Evolutionary conservation across 225 moss, liverwort and hornwort species (phyloP).

Genomic region (Physcomitrellopsis africana): DNA sequence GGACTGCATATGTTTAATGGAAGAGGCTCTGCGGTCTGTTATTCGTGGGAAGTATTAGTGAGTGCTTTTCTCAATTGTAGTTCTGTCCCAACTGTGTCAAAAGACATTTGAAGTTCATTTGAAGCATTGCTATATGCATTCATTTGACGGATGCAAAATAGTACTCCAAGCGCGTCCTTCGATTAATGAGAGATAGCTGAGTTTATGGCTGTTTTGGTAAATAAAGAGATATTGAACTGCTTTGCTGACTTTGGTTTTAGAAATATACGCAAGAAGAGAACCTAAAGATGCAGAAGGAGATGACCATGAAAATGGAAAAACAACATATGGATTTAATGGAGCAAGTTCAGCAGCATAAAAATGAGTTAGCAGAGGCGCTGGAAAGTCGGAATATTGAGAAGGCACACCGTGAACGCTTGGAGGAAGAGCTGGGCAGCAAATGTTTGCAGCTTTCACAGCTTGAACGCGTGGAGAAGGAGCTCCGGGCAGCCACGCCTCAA

Average conservation of each 20-base stretch:
- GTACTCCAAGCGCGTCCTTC: background rate
- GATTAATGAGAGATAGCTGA: background rate
- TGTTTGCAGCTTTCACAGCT: slow-evolving; percentile 25
- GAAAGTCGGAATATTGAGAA: slow-evolving; percentile 38
- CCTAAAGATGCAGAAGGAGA: slow-evolving; percentile 47
- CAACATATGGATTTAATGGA: slow-evolving; percentile 45
- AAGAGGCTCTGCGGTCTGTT: background rate
- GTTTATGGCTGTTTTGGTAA: background rate
- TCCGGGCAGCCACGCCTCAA: slow-evolving; percentile 39
- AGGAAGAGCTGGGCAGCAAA: slow-evolving; percentile 48
- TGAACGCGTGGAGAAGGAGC: slow-evolving; percentile 47
- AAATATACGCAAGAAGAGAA: slow-evolving; percentile 52
- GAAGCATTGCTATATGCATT: no score
- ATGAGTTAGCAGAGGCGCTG: slow-evolving; percentile 42
- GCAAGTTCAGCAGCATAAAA: slow-evolving; percentile 44
- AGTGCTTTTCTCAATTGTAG: no score
- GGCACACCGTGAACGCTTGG: slow-evolving; percentile 45
- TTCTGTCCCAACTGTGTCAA: no score
- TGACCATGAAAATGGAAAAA: slow-evolving; percentile 48
- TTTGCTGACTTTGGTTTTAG: slow-evolving; percentile 27
- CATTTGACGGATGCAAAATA: background rate
- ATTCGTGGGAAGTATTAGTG: background rate
- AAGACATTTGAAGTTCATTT: no score
- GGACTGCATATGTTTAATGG: background rate
- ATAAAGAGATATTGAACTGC: slow-evolving; percentile 14